Percentiles rank a stretch among this genome's conserved stretches.
These are phyloP conservation scores for Globisporangium apiculatum DNA, from an alignment of 352 stramenopile species.

Conservation along the genomic window DNA sequence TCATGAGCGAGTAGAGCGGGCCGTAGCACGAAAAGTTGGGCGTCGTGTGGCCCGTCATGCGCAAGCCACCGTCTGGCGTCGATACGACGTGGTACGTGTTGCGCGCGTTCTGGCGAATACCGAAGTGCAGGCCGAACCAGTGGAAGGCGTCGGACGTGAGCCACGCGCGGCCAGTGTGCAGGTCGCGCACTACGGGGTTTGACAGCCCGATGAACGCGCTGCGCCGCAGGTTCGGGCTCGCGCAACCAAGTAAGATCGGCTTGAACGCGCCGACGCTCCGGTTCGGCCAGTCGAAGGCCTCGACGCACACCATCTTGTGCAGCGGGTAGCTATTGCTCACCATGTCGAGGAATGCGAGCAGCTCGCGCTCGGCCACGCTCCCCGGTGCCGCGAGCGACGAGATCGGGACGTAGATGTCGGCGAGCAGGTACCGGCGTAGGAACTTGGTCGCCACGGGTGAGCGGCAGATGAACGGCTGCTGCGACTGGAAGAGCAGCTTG, in stretches of 20 bases:
- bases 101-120: conserved; percentile 18
- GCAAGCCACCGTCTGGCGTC: not conserved
- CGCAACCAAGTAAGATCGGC: conserved; percentile 16
- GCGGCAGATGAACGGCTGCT: conserved; percentile 20
- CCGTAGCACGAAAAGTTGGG: conserved; percentile 20
- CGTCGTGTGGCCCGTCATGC: conserved; percentile 6
- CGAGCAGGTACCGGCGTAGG: conserved; percentile 12
- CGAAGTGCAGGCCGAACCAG: conserved; percentile 13
- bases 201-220: conserved; percentile 15
- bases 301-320: conserved; percentile 17
- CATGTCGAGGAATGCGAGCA: conserved; percentile 19
- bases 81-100: conserved; percentile 10
- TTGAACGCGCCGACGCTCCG: conserved; percentile 5
- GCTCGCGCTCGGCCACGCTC: conserved; percentile 14
- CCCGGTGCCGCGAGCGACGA: conserved; percentile 3
- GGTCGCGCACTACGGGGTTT: conserved; percentile 11
- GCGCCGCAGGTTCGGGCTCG: conserved; percentile 17
- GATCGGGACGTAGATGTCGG: conserved; percentile 3
- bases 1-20: conserved; percentile 22
- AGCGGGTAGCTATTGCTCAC: conserved; percentile 16
- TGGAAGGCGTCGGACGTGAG: conserved; percentile 18
- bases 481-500: conserved; percentile 15
- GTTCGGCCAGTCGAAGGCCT: conserved; percentile 16
- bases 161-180: conserved; percentile 16
- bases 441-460: conserved; percentile 17